Conservation (phyloP, 2,329 filamentous ascomycete genomes). For the Neopestalotiopsis rosae region DNA sequence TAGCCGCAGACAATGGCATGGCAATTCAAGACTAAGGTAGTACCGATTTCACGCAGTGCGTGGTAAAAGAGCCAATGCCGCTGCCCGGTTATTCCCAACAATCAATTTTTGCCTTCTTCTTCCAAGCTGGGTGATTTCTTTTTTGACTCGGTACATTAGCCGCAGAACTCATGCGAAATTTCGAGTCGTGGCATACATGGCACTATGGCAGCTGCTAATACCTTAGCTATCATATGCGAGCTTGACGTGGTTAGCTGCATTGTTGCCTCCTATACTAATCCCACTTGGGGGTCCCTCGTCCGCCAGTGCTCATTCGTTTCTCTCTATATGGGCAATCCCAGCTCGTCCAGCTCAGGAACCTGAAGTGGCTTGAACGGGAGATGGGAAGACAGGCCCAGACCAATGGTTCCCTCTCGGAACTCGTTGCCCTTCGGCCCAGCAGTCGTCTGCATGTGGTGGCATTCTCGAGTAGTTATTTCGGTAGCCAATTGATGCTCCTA, state of each 20-base stretch:
- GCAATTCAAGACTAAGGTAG: neutral
- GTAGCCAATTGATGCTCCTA: neutral
- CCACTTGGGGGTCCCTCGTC: neutral
- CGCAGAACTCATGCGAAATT: neutral
- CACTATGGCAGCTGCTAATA: too few species aligned
- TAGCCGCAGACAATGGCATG: neutral
- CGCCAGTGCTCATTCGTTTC: neutral
- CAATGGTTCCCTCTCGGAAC: neutral
- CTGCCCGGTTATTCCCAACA: neutral
- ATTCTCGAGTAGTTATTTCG: neutral
- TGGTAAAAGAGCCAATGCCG: neutral
- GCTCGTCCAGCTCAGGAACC: neutral
- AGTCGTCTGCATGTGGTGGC: too few species aligned
- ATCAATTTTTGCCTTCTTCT: neutral
- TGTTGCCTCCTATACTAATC: neutral
- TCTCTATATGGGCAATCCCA: too few species aligned
- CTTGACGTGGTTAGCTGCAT: neutral
- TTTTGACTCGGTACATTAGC: neutral
- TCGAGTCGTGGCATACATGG: neutral
- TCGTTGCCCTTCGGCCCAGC: neutral
- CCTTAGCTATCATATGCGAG: neutral
- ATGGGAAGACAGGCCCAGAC: neutral
- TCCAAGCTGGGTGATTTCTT: neutral
- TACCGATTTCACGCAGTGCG: neutral
- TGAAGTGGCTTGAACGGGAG: neutral